Conservation (phyloP, 345 rosid genomes). For the Erysimum cheiranthoides region DNA sequence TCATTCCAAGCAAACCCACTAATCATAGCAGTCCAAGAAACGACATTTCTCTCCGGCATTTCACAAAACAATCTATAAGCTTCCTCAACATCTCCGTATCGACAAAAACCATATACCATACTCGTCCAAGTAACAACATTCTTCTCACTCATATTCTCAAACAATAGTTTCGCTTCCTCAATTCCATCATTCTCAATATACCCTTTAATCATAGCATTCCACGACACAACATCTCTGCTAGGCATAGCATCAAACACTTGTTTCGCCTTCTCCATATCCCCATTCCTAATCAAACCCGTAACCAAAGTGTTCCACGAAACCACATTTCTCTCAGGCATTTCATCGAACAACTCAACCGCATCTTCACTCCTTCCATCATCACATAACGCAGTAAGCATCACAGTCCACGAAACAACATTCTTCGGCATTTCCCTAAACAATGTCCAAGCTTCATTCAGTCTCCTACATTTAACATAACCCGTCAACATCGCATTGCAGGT, state of each 20-base stretch:
- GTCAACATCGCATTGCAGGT: constrained; percentile 72
- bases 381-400: constrained; percentile 56
- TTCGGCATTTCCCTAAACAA: constrained; percentile 64
- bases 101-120: constrained; percentile 59
- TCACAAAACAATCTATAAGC: constrained; percentile 57
- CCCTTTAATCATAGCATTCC: constrained; percentile 65
- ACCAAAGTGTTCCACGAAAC: constrained; percentile 74
- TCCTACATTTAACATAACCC: constrained; percentile 53
- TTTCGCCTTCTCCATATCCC: constrained; percentile 58
- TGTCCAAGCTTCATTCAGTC: constrained; percentile 50
- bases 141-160: constrained; percentile 54
- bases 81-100: constrained; percentile 50
- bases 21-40: constrained; percentile 74
- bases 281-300: constrained; percentile 58
- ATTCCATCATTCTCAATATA: constrained; percentile 55
- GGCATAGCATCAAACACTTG: constrained; percentile 55
- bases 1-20: constrained; percentile 68
- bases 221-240: constrained; percentile 53
- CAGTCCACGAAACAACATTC: constrained; percentile 72
- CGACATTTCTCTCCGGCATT: constrained; percentile 64
- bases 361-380: constrained; percentile 56
- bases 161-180: constrained; percentile 59
- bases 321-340: constrained; percentile 66
- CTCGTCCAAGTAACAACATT: constrained; percentile 84
- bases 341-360: constrained; percentile 58